These are phyloP conservation scores for Fagopyrum homotropicum DNA, from an alignment of 148 eudicot species.

Conservation along the genomic window DNA sequence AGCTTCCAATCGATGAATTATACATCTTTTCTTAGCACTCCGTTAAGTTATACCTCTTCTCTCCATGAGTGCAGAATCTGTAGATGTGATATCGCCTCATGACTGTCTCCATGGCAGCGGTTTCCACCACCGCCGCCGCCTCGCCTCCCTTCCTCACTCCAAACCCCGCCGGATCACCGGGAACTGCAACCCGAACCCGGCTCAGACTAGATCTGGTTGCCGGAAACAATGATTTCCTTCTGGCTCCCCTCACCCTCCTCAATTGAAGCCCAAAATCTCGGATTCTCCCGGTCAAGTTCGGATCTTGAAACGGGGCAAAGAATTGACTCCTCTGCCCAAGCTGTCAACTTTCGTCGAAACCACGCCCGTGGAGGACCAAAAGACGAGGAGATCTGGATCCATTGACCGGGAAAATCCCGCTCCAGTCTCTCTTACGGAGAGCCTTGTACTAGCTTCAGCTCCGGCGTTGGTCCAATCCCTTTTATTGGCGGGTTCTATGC, in stretches of 20 bases:
- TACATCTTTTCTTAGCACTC: neutral
- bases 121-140: constrained; percentile 4
- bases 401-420: no score
- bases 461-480: constrained; percentile 7
- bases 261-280: constrained; percentile 10
- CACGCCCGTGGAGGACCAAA: no score
- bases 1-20: neutral
- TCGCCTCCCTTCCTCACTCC: constrained; percentile 6
- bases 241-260: neutral
- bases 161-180: neutral
- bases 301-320: constrained; percentile 33
- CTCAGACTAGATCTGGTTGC: constrained; percentile 11
- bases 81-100: constrained; percentile 21
- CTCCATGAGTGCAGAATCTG: constrained; percentile 10
- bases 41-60: neutral
- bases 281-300: constrained; percentile 17
- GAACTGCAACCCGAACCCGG: neutral
- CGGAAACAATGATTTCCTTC: constrained; percentile 16
- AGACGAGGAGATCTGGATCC: constrained; percentile 1
- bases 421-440: neutral
- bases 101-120: constrained; percentile 12
- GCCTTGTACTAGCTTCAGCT: neutral
- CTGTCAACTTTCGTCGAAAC: neutral
- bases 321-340: constrained; percentile 5
- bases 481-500: constrained; percentile 20